Base-by-base conservation (phyloP, 441 rosid genomes). In the Euphorbia celastroides region DNA sequence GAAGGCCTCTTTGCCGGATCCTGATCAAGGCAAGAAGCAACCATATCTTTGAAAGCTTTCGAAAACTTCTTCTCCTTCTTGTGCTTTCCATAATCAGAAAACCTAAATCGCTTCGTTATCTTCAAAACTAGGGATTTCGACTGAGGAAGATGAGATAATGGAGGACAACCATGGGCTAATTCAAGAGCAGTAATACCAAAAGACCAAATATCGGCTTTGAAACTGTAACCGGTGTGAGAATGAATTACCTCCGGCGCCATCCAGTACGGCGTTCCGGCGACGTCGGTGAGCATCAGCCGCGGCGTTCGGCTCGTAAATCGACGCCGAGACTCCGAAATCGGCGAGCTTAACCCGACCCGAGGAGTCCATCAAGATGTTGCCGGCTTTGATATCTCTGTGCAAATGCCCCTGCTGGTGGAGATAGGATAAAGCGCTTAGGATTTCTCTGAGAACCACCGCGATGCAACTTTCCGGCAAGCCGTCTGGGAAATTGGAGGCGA, bases 221-320 rank as follows among this genome's bases (percentile, higher is more conserved):
- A 80, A 73, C 90, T 82, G 17, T 88, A 84, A 13, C 93, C 90
- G 1, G 75, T 82, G 70, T 85, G 98, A 0, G 98, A 88, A 71
- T 88, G 98, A 31, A 92, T 86, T 64, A 92, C 96, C 81, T 92
- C 96, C 3, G 98, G 95, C 25, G 96, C 96, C 92, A 89, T 86
- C 96, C 96, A 92, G 57, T 89, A 89, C 2, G 93, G 92, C 0
- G 96, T 88, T 12, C 96, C 95, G 0, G 96, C 82, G 30, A 89
- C 60, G 72, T 88, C 92, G 0, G 89, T 85, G 5, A 88, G 72
- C 84, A 79, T 73, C 73, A 76, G 34, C 63, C 83, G 65, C 1
- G 88, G 76, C 61, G 27, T 56, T 71, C 36, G 81, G 75, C 64
- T 92, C 96, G 59, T 85, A 89, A 20, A 92, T 77, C 0, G 93